These are phyloP conservation scores for Talaromyces sp. DNA, from an alignment of 2,329 filamentous ascomycete genomes.

Conservation along the genomic window DNA sequence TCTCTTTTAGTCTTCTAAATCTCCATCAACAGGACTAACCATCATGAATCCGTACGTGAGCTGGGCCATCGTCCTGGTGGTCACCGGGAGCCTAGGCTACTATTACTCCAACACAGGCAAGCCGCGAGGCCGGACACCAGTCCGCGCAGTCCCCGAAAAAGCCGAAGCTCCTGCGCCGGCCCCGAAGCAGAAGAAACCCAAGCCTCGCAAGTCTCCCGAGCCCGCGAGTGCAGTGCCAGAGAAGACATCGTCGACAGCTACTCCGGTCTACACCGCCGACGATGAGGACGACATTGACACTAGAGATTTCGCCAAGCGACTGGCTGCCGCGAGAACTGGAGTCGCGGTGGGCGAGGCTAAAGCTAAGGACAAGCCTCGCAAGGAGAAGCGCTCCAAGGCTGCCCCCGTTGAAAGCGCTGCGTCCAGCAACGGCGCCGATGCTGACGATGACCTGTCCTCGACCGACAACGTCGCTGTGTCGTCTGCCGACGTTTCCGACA, in stretches of 20 bases:
- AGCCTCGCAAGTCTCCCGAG: slow-evolving; percentile 29
- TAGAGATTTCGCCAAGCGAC: slow-evolving; percentile 70
- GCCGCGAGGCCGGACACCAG: slow-evolving; percentile 25
- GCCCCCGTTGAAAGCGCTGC: slow-evolving; percentile 52
- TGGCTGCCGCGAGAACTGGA: slow-evolving; percentile 67
- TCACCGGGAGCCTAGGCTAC: slow-evolving; percentile 36
- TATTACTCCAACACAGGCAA: slow-evolving; percentile 35
- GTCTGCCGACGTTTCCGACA: slow-evolving; percentile 74
- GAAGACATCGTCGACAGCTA: slow-evolving; percentile 20
- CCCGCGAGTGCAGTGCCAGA: slow-evolving; percentile 22
- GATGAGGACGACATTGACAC: slow-evolving; percentile 61
- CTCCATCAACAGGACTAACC: background rate
- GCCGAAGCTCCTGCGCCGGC: slow-evolving; percentile 23
- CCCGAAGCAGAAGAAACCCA: slow-evolving; percentile 39
- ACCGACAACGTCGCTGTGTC: slow-evolving; percentile 47
- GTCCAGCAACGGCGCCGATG: slow-evolving; percentile 68
- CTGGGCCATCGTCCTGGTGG: slow-evolving; percentile 40
- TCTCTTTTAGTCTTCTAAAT: background rate
- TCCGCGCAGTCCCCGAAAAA: slow-evolving; percentile 30
- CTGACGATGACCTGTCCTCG: slow-evolving; percentile 74
- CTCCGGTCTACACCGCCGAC: slow-evolving; percentile 24
- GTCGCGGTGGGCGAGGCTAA: slow-evolving; percentile 47
- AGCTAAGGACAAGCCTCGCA: slow-evolving; percentile 41
- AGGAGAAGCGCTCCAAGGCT: slow-evolving; percentile 68
- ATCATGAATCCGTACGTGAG: slow-evolving; percentile 40